Evolutionary conservation across 176 grass and related monocot species (phyloP).

Genomic region (Avena sativa): DNA sequence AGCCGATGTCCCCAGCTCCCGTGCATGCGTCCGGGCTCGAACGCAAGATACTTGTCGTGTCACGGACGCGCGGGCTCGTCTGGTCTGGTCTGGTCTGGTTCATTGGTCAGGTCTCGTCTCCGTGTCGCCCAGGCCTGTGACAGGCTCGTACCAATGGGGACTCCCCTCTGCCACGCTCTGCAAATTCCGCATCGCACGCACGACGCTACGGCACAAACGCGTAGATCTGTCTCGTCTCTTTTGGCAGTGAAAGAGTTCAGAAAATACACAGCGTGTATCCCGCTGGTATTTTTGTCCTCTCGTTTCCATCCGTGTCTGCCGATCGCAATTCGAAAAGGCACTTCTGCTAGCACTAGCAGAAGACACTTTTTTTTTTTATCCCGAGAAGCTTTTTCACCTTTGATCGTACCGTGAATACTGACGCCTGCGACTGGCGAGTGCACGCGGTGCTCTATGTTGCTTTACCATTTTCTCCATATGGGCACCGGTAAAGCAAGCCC

Average conservation of each 20-base stretch:
- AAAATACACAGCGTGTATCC: neutral
- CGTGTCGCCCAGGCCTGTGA: slow-evolving; percentile 43
- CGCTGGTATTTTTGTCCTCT: neutral
- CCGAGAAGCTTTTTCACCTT: neutral
- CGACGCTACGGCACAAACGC: slow-evolving; percentile 1
- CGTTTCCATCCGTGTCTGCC: neutral
- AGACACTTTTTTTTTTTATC: neutral
- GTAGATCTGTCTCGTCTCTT: neutral
- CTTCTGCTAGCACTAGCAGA: no score
- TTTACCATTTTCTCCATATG: neutral
- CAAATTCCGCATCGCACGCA: neutral
- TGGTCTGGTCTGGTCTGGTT: neutral
- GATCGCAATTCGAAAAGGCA: neutral
- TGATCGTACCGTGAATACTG: neutral
- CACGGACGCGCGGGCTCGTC: slow-evolving; percentile 14
- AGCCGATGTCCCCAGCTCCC: neutral
- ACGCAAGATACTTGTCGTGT: slow-evolving; percentile 16
- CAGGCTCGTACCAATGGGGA: slow-evolving; percentile 35
- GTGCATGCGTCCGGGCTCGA: neutral
- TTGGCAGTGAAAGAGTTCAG: neutral
- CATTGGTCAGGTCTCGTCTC: neutral
- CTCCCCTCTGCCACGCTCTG: neutral
- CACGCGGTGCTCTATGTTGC: neutral
- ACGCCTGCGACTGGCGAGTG: neutral
- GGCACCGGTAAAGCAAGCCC: neutral